Conservation (phyloP, 805 yeast species). For the Wickerhamiella spandovensis region DNA sequence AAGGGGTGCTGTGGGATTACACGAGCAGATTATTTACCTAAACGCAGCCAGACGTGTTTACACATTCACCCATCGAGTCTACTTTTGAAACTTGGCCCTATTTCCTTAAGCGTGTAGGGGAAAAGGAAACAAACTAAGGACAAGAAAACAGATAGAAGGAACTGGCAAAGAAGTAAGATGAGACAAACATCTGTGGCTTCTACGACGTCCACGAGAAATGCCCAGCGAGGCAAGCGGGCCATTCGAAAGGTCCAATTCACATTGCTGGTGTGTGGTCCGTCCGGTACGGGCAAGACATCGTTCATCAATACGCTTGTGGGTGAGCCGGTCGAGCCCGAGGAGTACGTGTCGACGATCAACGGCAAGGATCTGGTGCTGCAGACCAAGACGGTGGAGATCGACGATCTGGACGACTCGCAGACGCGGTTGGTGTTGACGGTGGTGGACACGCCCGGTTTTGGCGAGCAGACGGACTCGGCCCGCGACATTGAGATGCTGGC, state of each 20-base stretch:
- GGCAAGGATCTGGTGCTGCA: not conserved
- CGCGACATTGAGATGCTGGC: slow-evolving; percentile 36
- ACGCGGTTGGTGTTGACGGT: slow-evolving; percentile 33
- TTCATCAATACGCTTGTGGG: slow-evolving; percentile 47
- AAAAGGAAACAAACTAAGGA: no score
- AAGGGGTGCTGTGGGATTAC: no score
- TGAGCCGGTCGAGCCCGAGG: slow-evolving; percentile 5
- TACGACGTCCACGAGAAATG: not conserved
- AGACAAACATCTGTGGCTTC: not conserved
- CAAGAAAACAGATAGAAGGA: no score
- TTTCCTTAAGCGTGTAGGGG: no score
- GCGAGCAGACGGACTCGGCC: slow-evolving; percentile 54
- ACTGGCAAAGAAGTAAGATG: not conserved
- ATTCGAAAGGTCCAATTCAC: slow-evolving; percentile 37
- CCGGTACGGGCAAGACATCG: slow-evolving; percentile 63
- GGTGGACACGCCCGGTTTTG: slow-evolving; percentile 65
- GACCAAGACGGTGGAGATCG: slow-evolving; percentile 30
- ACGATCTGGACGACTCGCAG: slow-evolving; percentile 37
- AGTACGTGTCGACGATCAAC: not conserved
- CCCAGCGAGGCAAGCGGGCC: slow-evolving; percentile 1
- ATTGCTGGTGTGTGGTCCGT: slow-evolving; percentile 56
- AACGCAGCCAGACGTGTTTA: not conserved
- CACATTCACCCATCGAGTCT: not conserved
- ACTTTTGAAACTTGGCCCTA: not conserved
- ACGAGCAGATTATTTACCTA: not conserved